Conservation (phyloP, 1,284 basidiomycete species). For the Meripilus lineatus region DNA sequence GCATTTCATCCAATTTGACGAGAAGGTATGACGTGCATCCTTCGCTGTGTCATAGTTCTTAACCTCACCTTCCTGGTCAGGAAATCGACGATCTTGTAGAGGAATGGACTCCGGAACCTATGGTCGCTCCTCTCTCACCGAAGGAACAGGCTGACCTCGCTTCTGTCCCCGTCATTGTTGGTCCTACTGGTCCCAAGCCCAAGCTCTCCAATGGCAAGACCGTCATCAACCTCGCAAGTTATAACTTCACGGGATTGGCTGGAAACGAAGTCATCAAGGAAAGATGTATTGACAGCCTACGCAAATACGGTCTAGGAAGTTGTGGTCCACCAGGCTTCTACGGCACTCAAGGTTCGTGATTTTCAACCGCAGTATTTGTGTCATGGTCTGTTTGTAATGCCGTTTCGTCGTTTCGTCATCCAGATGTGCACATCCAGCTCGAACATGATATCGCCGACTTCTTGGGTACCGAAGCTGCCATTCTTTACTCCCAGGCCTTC, state of each 20-base stretch:
- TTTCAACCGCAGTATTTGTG: constrained; percentile 37
- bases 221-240: constrained; percentile 84
- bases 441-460: constrained; percentile 91
- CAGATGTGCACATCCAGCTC: constrained; percentile 89
- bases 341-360: constrained; percentile 80
- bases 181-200: constrained; percentile 81
- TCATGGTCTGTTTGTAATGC: constrained; percentile 21
- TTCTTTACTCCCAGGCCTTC: constrained; percentile 95
- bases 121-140: constrained; percentile 60
- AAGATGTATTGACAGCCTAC: constrained; percentile 81
- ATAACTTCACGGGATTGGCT: constrained; percentile 91
- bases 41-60: constrained; percentile 1
- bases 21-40: constrained; percentile 59
- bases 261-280: constrained; percentile 88
- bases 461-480: constrained; percentile 83
- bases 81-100: constrained; percentile 96
- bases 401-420: no score
- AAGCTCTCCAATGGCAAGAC: constrained; percentile 77
- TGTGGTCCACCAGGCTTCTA: constrained; percentile 99
- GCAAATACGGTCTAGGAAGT: constrained; percentile 91
- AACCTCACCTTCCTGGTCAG: constrained; percentile 42
- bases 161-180: constrained; percentile 76
- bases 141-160: constrained; percentile 68
- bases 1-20: constrained; percentile 87
- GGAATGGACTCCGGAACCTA: constrained; percentile 90